A percentile compares a stretch with the other conserved stretches of the same genome.
Evolutionary conservation across 164 flowering plant species (phyloP).

Genomic region (Vitis riparia): DNA sequence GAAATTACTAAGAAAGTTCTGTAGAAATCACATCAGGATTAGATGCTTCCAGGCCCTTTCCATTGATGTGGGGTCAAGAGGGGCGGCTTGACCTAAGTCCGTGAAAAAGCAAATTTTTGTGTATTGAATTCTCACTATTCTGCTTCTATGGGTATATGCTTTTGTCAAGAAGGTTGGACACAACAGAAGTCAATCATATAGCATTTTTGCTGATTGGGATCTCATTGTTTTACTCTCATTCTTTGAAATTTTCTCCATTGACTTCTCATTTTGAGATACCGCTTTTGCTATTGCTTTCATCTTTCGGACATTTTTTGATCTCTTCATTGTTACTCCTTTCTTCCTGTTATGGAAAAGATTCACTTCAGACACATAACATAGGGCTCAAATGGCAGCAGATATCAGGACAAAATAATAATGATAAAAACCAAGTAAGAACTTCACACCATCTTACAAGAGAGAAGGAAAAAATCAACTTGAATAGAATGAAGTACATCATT

Average conservation of each 20-base stretch:
- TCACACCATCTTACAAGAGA: no score
- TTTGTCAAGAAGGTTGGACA: neutral
- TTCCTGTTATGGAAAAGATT: constrained; percentile 6
- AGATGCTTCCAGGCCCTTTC: no score
- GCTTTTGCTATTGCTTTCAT: constrained; percentile 70
- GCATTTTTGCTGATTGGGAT: constrained; percentile 56
- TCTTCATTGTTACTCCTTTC: constrained; percentile 58
- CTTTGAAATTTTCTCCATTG: constrained; percentile 45
- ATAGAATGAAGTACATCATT: no score
- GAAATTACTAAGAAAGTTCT: neutral
- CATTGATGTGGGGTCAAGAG: no score
- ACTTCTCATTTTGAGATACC: constrained; percentile 48
- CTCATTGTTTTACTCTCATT: constrained; percentile 45
- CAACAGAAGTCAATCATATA: constrained; percentile 46
- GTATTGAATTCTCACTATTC: no score
- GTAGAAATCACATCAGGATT: neutral
- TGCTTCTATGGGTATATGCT: neutral
- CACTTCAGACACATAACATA: no score
- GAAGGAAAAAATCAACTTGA: no score
- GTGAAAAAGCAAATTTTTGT: no score
- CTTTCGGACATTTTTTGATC: constrained; percentile 67
- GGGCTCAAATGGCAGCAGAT: no score
- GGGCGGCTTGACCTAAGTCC: no score
- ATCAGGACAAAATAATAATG: no score
- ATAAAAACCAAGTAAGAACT: no score